These are phyloP conservation scores for Paraglomus occultum DNA, from an alignment of 192 early-diverging fungal genomes.

Conservation along the genomic window DNA sequence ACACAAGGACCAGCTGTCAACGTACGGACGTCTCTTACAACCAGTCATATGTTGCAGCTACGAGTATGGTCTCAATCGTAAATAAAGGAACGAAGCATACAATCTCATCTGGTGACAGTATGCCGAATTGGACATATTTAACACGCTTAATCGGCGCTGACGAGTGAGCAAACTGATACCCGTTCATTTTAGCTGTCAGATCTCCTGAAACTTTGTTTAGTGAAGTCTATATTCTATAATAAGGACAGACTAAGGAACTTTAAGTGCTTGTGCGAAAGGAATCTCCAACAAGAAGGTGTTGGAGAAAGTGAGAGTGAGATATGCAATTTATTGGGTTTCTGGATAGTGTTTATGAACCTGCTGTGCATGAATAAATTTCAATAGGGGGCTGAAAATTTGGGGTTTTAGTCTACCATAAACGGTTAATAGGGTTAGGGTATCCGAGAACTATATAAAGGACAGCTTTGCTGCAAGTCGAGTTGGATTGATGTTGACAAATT, in stretches of 20 bases:
- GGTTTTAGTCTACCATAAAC: background rate
- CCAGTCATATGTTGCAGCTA: too few species aligned
- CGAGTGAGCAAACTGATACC: slow-evolving; percentile 67
- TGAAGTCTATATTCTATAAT: background rate
- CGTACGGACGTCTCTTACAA: too few species aligned
- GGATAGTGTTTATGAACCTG: slow-evolving; percentile 12
- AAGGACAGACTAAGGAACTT: background rate
- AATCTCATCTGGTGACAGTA: slow-evolving; percentile 95
- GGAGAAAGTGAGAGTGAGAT: background rate
- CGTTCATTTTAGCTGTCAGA: slow-evolving; percentile 45
- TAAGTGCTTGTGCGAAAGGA: background rate
- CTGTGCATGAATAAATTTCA: slow-evolving; percentile 2
- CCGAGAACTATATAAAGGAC: slow-evolving; percentile 21
- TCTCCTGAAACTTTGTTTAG: slow-evolving; percentile 8
- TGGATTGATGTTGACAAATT: too few species aligned
- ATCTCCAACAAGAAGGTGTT: background rate
- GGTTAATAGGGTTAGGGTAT: background rate
- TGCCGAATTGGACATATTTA: slow-evolving; percentile 91
- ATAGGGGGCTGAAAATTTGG: background rate
- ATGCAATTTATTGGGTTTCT: background rate
- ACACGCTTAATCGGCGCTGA: slow-evolving; percentile 82
- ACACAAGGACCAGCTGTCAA: too few species aligned
- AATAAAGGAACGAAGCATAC: slow-evolving; percentile 55
- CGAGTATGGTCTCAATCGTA: too few species aligned
- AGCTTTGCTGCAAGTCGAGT: background rate